A percentile compares a stretch with the other conserved stretches of the same genome.
Evolutionary conservation across 768 basidiomycete genomes (phyloP).

Genomic region (Boletus coccyginus): DNA sequence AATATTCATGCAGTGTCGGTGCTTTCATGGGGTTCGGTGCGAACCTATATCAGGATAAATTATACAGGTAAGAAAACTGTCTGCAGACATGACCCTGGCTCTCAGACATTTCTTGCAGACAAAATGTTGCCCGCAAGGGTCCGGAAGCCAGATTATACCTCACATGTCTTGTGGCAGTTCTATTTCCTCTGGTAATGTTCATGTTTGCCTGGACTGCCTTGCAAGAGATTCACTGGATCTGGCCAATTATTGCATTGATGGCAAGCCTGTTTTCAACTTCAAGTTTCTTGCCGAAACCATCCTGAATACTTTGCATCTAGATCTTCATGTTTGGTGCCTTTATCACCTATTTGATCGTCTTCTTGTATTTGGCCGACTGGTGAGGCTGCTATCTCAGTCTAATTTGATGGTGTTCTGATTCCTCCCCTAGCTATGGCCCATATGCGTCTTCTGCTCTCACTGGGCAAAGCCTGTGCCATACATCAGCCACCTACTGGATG

Average conservation of each 20-base stretch:
- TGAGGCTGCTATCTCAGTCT: constrained; percentile 22
- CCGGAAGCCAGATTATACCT: constrained; percentile 59
- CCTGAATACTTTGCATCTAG: constrained; percentile 20
- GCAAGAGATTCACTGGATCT: constrained; percentile 57
- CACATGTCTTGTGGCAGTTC: constrained; percentile 50
- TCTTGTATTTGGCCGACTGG: constrained; percentile 61
- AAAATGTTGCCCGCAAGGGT: constrained; percentile 31
- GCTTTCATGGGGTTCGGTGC: constrained; percentile 42
- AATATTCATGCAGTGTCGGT: constrained; percentile 45
- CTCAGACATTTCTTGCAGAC: constrained; percentile 26
- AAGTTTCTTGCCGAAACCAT: neutral
- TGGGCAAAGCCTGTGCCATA: constrained; percentile 57
- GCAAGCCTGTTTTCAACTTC: neutral
- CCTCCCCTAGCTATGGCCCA: constrained; percentile 41
- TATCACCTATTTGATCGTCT: constrained; percentile 53
- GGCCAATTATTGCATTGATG: constrained; percentile 20
- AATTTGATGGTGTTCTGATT: neutral
- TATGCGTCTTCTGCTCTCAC: constrained; percentile 68
- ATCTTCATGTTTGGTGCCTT: constrained; percentile 50
- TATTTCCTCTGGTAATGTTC: constrained; percentile 58
- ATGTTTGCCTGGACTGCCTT: constrained; percentile 70
- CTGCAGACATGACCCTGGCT: neutral
- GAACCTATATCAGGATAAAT: constrained; percentile 44
- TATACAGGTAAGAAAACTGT: constrained; percentile 39
- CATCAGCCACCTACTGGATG: constrained; percentile 13